Evolutionary conservation across 352 stramenopile species (phyloP).

Genomic region (Globisporangium lucens): DNA sequence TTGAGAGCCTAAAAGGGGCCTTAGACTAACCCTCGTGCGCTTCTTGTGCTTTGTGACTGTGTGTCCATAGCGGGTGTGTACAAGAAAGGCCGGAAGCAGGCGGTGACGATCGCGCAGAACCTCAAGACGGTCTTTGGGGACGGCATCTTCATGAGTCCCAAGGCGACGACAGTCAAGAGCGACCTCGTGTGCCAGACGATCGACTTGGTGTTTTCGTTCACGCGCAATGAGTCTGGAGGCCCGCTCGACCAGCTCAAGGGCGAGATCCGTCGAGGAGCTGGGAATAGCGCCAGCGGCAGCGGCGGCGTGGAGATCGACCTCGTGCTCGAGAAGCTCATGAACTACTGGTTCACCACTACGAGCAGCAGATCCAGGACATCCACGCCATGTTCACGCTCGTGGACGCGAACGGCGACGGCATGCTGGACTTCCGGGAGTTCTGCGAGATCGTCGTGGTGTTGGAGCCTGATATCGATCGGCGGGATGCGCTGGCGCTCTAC

Average conservation of each 20-base stretch:
- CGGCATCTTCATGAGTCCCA: slow-evolving; percentile 56
- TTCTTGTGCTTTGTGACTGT: background rate
- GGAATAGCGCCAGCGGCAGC: background rate
- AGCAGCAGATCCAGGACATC: slow-evolving; percentile 77
- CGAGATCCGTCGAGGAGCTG: slow-evolving; percentile 27
- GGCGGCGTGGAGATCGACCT: slow-evolving; percentile 58
- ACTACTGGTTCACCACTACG: slow-evolving; percentile 71
- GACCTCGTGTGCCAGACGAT: slow-evolving; percentile 68
- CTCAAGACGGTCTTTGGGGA: slow-evolving; percentile 70
- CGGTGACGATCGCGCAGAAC: slow-evolving; percentile 61
- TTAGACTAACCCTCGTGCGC: background rate
- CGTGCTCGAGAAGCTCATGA: slow-evolving; percentile 75
- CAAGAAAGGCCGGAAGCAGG: slow-evolving; percentile 68
- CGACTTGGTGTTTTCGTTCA: slow-evolving; percentile 75
- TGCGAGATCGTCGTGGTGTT: slow-evolving; percentile 59
- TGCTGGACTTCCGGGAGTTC: slow-evolving; percentile 72
- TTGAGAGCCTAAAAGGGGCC: background rate
- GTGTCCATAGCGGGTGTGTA: slow-evolving; percentile 45
- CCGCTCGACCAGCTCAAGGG: slow-evolving; percentile 53
- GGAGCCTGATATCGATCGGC: slow-evolving; percentile 62
- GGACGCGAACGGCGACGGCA: slow-evolving; percentile 69
- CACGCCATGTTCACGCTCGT: slow-evolving; percentile 67
- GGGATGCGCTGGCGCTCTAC: slow-evolving; percentile 56
- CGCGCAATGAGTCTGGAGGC: slow-evolving; percentile 34
- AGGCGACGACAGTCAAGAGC: slow-evolving; percentile 43